Percentiles rank a stretch among this genome's conserved stretches.
These are phyloP conservation scores for Syzygium jambos DNA, from an alignment of 345 rosid species.

Conservation along the genomic window DNA sequence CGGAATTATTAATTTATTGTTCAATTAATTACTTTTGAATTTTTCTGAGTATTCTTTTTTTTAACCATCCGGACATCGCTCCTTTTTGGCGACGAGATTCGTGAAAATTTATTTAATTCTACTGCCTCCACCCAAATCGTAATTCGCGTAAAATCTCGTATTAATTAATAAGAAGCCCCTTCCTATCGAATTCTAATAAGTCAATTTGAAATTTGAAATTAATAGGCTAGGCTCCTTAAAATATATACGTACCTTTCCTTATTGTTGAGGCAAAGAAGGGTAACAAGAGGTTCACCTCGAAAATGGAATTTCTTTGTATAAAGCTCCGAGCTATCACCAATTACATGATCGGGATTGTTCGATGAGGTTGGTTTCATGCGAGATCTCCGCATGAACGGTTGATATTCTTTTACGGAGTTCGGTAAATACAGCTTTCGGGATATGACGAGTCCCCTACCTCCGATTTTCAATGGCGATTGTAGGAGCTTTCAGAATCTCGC, in stretches of 20 bases:
- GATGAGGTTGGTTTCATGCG: no score
- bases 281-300: fast-evolving
- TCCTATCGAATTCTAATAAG: background rate
- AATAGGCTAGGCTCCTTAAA: background rate
- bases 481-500: no score
- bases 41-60: background rate
- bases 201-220: background rate
- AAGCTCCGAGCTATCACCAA: background rate
- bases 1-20: background rate
- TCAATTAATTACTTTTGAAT: background rate
- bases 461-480: no score
- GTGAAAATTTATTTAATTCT: no score
- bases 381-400: fast-evolving
- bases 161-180: background rate
- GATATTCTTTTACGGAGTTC: background rate
- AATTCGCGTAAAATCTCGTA: background rate
- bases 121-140: background rate
- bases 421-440: fast-evolving
- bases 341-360: no score
- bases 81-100: background rate
- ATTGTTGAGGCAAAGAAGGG: fast-evolving
- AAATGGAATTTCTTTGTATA: fast-evolving
- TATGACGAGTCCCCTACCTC: fast-evolving
- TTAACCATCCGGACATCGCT: background rate
- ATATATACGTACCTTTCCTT: background rate